Percentiles rank a stretch among this genome's conserved stretches.
These are phyloP conservation scores for Blastocystis sp. DNA, from an alignment of 352 stramenopile genomes.

Conservation along the genomic window DNA sequence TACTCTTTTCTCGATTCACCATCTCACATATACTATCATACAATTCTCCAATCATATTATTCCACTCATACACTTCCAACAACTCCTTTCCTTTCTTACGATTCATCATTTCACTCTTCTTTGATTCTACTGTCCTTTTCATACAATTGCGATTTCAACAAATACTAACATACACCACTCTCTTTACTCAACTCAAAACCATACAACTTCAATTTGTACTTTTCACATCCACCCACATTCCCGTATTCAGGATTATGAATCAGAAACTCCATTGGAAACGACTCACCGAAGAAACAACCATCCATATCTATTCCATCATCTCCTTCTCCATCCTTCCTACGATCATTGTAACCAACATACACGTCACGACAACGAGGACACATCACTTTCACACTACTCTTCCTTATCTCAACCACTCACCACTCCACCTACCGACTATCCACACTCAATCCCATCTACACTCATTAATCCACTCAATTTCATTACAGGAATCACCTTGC, in stretches of 20 bases:
- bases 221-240: neutral
- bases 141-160: neutral
- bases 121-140: neutral
- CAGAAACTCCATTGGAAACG: slow-evolving; percentile 38
- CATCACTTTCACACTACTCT: neutral
- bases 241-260: slow-evolving; percentile 26
- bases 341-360: neutral
- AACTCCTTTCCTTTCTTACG: neutral
- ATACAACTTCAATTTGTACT: slow-evolving; percentile 22
- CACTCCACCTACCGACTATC: neutral
- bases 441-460: neutral
- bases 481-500: neutral
- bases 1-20: neutral
- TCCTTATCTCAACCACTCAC: neutral
- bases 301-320: neutral
- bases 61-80: neutral
- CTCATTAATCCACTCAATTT: neutral
- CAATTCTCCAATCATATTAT: neutral
- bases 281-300: slow-evolving; percentile 25
- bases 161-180: neutral
- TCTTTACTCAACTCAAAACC: neutral
- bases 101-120: neutral
- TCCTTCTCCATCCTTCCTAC: neutral
- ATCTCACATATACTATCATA: neutral
- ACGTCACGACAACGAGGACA: slow-evolving; percentile 31